Evolutionary conservation across 371 early-diverging fungal genomes (phyloP).

Genomic region (Chytridiales sp.): DNA sequence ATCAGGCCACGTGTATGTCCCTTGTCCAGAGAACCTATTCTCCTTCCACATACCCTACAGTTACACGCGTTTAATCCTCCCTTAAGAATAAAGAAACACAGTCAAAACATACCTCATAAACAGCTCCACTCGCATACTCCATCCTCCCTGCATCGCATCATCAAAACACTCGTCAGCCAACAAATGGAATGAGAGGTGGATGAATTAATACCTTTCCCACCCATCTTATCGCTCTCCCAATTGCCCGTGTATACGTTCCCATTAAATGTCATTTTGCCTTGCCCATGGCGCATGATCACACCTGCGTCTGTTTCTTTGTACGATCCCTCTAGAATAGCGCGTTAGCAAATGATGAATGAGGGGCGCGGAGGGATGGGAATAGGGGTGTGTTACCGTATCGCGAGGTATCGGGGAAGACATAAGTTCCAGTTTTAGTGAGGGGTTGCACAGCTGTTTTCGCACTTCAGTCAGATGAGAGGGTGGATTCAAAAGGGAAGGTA

Average conservation of each 20-base stretch:
- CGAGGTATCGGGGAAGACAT: conserved; percentile 30
- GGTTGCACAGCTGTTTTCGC: too few species aligned
- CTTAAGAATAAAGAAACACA: neutral
- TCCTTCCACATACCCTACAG: conserved; percentile 33
- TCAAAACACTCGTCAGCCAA: neutral
- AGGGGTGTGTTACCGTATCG: conserved; percentile 26
- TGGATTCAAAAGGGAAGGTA: neutral
- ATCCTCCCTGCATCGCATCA: conserved; percentile 18
- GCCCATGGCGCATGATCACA: conserved; percentile 20
- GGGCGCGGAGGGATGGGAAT: neutral
- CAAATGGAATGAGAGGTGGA: neutral
- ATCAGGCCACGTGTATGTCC: conserved; percentile 33
- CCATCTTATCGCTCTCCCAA: conserved; percentile 35
- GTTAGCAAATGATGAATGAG: neutral
- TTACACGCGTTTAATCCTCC: neutral
- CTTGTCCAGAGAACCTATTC: conserved; percentile 29
- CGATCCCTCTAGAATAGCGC: conserved; percentile 20
- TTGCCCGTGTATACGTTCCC: conserved; percentile 30
- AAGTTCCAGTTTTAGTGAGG: conserved; percentile 24
- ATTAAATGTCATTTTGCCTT: conserved; percentile 21
- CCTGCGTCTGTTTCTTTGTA: conserved; percentile 21
- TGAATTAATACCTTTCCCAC: conserved; percentile 23
- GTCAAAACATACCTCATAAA: conserved; percentile 25
- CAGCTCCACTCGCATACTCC: conserved; percentile 27
- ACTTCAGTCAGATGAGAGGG: too few species aligned